Base-by-base conservation (phyloP, 192 early-diverging fungal species). In the Coemansia sp. region DNA sequence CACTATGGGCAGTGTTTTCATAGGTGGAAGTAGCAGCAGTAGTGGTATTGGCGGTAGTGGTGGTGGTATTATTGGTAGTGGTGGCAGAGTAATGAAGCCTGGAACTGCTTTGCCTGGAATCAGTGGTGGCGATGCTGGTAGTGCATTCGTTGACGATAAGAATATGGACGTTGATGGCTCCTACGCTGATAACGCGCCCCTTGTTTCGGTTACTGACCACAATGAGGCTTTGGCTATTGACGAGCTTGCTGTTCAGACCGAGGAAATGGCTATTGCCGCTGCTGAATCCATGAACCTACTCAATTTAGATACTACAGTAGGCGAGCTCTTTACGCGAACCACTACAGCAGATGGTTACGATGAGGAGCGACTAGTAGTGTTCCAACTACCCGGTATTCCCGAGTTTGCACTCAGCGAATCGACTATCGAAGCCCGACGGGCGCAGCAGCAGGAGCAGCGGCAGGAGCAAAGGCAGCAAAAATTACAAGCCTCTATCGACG, bases 391-490 rank as follows among this genome's bases (percentile, higher is more conserved):
- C 4, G 52, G 30, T 2, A 6, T 75, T 1, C 74, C 74, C 0
- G 65, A 49, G 15, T 84, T 84, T 61, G 81, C 65, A 45, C 39
- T 87, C 32, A 44, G 68, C 8, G 69, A 79, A 27, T 64, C 70
- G 30, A 61, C 61, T 8, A 16, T 75, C 3, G 66, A 76, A 60
- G 30, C 41, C 35, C 58, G 55, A 3, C 67, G 65, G 24, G 65
- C 22, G 22, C 22, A 24, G 22, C 22, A 24, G 22, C 22, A 24
- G 22, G 24, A 24, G 24, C 24, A 24, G 24, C 24, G 24, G 1
- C 24, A 24, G 24, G 24, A 24, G 24, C 24, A 24, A 27, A 62
- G 52, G 8, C 53, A 15, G 11, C 70, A 67, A 34, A 63, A 41
- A 29, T 37, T 39, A 69, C 40, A 32, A 8, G 56, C 50, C 18